Evolutionary conservation across 768 basidiomycete species (phyloP).

Genomic region (Lentinula sp.): DNA sequence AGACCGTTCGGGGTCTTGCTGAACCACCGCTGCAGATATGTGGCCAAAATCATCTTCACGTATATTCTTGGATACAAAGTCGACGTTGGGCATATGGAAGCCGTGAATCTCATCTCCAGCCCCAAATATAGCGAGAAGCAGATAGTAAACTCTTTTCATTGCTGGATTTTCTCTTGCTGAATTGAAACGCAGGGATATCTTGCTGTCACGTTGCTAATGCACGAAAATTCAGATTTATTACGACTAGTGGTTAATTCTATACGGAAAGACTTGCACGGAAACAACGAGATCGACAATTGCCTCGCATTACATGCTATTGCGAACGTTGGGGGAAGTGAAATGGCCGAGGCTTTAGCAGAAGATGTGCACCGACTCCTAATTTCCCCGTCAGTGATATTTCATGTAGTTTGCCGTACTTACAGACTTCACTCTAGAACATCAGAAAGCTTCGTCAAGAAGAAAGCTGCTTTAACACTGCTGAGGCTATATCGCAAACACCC

Average conservation of each 20-base stretch:
- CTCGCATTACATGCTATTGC: conserved; percentile 97
- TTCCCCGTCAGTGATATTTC: conserved; percentile 62
- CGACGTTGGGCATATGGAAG: conserved; percentile 98
- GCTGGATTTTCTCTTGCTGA: conserved; percentile 7
- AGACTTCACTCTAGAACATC: conserved; percentile 62
- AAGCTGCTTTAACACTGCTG: conserved; percentile 90
- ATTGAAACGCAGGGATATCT: conserved; percentile 75
- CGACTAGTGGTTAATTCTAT: conserved; percentile 97
- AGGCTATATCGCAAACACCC: conserved; percentile 95
- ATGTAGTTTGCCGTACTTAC: conserved; percentile 8
- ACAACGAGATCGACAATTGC: conserved; percentile 93
- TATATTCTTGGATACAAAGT: conserved; percentile 99
- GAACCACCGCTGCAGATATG: conserved; percentile 58
- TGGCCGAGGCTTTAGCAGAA: conserved; percentile 92
- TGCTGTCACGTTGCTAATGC: conserved; percentile 94
- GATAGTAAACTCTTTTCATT: conserved; percentile 59
- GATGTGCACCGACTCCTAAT: conserved; percentile 94
- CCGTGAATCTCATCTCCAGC: conserved; percentile 95
- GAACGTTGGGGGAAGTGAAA: conserved; percentile 95
- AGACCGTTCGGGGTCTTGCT: neutral
- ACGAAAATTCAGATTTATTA: conserved; percentile 97
- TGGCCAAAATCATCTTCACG: conserved; percentile 98
- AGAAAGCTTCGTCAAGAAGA: conserved; percentile 94
- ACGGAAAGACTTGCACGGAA: conserved; percentile 92
- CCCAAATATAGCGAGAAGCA: conserved; percentile 98